Conservation (phyloP, 495 filamentous ascomycete genomes). For the Penicillium simplicissimum region DNA sequence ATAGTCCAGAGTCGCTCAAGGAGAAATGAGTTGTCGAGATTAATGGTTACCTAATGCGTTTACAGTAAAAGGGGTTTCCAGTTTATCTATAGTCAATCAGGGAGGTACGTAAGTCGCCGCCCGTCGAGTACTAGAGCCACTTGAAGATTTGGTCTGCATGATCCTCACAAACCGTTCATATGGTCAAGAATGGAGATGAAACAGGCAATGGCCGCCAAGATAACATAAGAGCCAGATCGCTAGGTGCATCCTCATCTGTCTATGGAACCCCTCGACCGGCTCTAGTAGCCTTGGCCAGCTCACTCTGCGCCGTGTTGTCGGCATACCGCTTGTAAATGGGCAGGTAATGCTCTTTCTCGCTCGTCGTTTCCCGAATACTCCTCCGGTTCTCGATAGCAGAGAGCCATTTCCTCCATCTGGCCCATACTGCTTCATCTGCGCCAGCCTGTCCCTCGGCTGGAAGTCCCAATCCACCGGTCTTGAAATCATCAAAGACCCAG, state of each 20-base stretch:
- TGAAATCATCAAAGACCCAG: slow-evolving; percentile 72
- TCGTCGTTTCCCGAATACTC: slow-evolving; percentile 63
- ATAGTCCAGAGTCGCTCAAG: too few species aligned
- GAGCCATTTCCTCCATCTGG: slow-evolving; percentile 61
- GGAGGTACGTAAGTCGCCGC: too few species aligned
- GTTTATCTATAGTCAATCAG: too few species aligned
- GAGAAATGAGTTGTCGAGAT: too few species aligned
- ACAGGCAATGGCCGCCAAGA: background rate
- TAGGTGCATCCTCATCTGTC: slow-evolving; percentile 9
- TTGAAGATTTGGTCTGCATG: too few species aligned
- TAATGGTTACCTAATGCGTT: too few species aligned
- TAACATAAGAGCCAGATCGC: background rate
- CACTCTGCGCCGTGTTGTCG: slow-evolving; percentile 68
- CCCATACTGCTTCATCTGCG: slow-evolving; percentile 56
- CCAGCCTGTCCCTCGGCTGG: slow-evolving; percentile 50
- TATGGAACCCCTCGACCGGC: slow-evolving; percentile 62
- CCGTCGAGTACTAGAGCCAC: too few species aligned
- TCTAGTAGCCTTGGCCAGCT: slow-evolving; percentile 67
- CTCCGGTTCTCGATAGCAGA: slow-evolving; percentile 53
- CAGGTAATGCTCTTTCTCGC: slow-evolving; percentile 60
- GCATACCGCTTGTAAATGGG: slow-evolving; percentile 70
- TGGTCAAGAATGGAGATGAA: too few species aligned
- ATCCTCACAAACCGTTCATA: too few species aligned
- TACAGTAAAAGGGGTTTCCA: background rate
- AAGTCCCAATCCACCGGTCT: slow-evolving; percentile 58